Evolutionary conservation across 2,329 filamentous ascomycete genomes (phyloP), one percentile per base, ranked within the genome.

Genomic region (Cytospora paraplurivora): DNA sequence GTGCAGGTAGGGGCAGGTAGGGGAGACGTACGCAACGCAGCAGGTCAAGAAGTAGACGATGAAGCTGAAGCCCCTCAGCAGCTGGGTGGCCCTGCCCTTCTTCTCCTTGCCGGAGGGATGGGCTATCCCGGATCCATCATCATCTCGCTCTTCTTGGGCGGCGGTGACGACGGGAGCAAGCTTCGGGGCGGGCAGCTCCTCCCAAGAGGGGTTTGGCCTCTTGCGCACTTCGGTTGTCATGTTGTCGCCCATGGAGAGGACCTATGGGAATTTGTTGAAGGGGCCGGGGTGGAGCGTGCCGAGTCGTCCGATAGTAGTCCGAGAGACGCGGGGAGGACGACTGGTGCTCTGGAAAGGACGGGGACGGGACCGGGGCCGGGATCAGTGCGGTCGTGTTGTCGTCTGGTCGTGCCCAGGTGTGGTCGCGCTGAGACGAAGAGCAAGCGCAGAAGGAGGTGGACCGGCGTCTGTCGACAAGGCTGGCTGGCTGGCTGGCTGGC

Each of bases 51-150:
- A 87, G 72, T 86, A 88, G 65, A 82, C 38, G 27, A 70, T 72
- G 65, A 86, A 80, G 11, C 78, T 76, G n/a, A 82, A 58, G 47
- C 81, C 81, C n/a, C 86, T 80, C 47, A 87, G 56, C 32, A 82
- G 68, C 68, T 85, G 82, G 65, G 81, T 77, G 15, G 78, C 69
- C 10, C 74, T 72, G 55, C 83, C 81, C 73, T 88, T 79, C 64
- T 82, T 79, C 59, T 79, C 74, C 61, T 80, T 79, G n/a, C 85
- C 85, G 1, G 83, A 84, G 0, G 85, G 84, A 70, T 88, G 84
- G 15, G 66, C 68, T 21, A 65, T 66, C 55, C 47, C 66, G 11
- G 66, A 59, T 35, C 56, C 65, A 15, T 63, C 64, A 50, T 59
- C 63, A 19, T 68, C 60, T 37, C 70, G 51, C 55, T 62, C 34